Base-by-base conservation (phyloP, 2,329 filamentous ascomycete genomes). In the Monilinia vaccinii-corymbosi region DNA sequence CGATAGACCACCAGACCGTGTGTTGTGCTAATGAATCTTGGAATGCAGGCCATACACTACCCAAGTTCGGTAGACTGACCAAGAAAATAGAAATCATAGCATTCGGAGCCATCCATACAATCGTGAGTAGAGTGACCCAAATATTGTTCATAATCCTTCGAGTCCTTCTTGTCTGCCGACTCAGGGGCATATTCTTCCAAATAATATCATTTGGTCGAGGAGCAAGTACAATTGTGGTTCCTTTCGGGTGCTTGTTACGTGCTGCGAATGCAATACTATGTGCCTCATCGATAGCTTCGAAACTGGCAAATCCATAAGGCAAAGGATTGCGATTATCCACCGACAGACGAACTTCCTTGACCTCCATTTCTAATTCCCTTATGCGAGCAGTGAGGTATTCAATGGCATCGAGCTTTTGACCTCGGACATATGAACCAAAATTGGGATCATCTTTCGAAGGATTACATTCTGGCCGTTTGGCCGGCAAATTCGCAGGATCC, bases 271-370 rank as follows among this genome's bases (percentile, higher is more conserved):
- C 94, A 63, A 96, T 91, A 23, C 83, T 83, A 70, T 99, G 94
- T 0, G 94, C 91, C 67, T 96, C 89, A 61, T 86, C 81, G 59
- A 99, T 95, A 46, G 86, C 87, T 46, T 93, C 85, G 75, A 94
- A 99, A 68, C 91, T 97, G 10, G 93, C 92, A 71, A 99, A 99
- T 0, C 94, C 94, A 70, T 92, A 99, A 0, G 90, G 81, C 81
- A 96, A 88, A 18, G 92, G 87, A 71, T 93, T 90, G 53, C 92
- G 85, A 72, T 87, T 91, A 74, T 97, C 93, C 9, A 99, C 85
- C 1, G 85, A 85, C 44, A 84, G 81, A 14, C 94, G 85, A 1
- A 92, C 88, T 64, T 94, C 85, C 70, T 88, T 90, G 74, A 99
- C 91, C 70, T 95, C 84, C 13, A 84, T 73, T 72, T 97, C 93